Conservation (phyloP, 2,329 filamentous ascomycete species). For the Exutisphaerella laricina region DNA sequence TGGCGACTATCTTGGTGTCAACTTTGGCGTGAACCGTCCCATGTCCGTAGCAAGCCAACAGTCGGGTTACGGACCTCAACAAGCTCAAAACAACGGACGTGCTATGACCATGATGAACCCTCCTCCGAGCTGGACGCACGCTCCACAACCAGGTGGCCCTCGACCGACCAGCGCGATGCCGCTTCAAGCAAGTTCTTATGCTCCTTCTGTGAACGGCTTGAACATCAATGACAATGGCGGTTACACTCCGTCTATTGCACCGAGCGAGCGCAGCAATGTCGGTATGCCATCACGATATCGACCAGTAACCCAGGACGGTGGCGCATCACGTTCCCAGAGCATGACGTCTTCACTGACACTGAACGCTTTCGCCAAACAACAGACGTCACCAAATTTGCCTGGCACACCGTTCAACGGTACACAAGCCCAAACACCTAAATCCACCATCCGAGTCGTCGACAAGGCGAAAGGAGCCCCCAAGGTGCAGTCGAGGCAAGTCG, state of each 20-base stretch:
- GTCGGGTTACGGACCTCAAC: conserved; percentile 16
- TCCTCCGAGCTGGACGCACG: conserved; percentile 30
- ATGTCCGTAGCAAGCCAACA: conserved; percentile 44
- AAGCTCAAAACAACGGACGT: conserved; percentile 38
- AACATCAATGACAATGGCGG: conserved; percentile 40
- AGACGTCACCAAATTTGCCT: conserved; percentile 18
- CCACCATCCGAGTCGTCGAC: conserved; percentile 34
- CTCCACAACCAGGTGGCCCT: conserved; percentile 39
- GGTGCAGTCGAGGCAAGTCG: conserved; percentile 14
- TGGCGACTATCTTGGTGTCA: conserved; percentile 25
- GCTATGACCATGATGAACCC: conserved; percentile 83
- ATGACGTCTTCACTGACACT: conserved; percentile 31
- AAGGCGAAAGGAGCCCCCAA: conserved; percentile 34
- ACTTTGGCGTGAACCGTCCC: conserved; percentile 23
- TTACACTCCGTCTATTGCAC: conserved; percentile 88
- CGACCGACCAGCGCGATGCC: conserved; percentile 36
- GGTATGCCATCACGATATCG: conserved; percentile 86
- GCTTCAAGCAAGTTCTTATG: conserved; percentile 19
- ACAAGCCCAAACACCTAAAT: conserved; percentile 20
- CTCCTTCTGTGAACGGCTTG: conserved; percentile 36
- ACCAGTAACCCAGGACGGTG: conserved; percentile 57
- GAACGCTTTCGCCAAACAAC: conserved; percentile 26
- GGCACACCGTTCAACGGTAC: conserved; percentile 19
- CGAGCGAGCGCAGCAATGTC: conserved; percentile 90
- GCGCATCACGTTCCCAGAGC: conserved; percentile 36